These are phyloP conservation scores for Leccinum variicolor DNA, from an alignment of 768 basidiomycete genomes.

Conservation along the genomic window DNA sequence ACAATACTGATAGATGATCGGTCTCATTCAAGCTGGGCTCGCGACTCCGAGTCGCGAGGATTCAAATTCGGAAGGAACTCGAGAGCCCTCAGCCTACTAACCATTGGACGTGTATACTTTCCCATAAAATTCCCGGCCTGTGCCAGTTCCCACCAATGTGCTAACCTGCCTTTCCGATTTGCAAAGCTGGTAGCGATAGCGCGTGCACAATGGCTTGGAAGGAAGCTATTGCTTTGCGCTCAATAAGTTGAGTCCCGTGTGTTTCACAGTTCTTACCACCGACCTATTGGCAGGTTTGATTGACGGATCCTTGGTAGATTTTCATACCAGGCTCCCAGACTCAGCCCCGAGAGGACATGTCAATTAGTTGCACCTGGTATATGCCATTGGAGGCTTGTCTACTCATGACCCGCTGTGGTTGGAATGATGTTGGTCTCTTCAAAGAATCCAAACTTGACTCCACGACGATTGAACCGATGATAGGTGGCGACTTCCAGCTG, in stretches of 20 bases:
- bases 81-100: neutral
- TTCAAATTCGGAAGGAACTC: neutral
- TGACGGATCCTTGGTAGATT: neutral
- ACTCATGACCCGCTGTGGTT: neutral
- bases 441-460: neutral
- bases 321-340: neutral
- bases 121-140: neutral
- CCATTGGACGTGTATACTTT: neutral
- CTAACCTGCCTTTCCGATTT: neutral
- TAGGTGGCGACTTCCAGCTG: too few species aligned
- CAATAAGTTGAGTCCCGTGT: neutral
- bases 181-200: neutral
- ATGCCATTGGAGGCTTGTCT: neutral
- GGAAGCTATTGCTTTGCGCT: neutral
- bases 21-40: neutral
- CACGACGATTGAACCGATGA: too few species aligned
- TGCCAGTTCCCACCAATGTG: too few species aligned
- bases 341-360: neutral
- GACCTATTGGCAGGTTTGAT: neutral
- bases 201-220: neutral
- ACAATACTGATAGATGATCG: neutral
- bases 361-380: neutral
- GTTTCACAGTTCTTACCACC: too few species aligned
- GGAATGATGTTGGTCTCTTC: neutral
- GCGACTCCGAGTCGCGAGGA: neutral